A percentile compares a stretch with the other conserved stretches of the same genome.
Evolutionary conservation across 176 grass and related monocot genomes (phyloP).

Genomic region (Eremochloa ophiuroides): DNA sequence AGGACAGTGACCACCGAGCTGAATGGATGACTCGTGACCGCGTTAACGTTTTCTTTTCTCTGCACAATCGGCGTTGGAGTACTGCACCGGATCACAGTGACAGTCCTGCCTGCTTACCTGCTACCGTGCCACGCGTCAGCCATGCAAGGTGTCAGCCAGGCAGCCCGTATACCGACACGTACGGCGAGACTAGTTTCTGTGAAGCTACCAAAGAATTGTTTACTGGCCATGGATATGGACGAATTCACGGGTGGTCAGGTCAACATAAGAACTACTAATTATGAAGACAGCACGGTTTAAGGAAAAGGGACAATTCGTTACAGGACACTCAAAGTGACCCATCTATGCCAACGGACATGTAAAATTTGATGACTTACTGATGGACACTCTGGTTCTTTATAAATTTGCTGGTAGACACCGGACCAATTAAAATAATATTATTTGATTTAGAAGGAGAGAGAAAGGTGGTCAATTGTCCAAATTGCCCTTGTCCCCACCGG

Average conservation of each 20-base stretch:
- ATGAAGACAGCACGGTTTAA: not conserved
- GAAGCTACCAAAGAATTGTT: constrained; percentile 2
- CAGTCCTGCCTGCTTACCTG: constrained; percentile 10
- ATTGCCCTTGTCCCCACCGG: too few species aligned
- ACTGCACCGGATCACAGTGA: constrained; percentile 10
- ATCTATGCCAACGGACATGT: too few species aligned
- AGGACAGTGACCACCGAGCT: not conserved
- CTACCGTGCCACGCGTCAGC: constrained; percentile 30
- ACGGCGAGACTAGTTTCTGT: not conserved
- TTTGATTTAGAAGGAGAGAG: too few species aligned
- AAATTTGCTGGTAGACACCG: too few species aligned
- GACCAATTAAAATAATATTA: too few species aligned
- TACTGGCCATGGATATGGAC: constrained; percentile 6
- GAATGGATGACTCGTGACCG: not conserved
- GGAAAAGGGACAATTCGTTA: too few species aligned
- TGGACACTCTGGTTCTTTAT: too few species aligned
- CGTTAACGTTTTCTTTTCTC: not conserved
- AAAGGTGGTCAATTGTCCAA: too few species aligned
- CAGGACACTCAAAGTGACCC: too few species aligned
- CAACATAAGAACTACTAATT: not conserved
- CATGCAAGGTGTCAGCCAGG: constrained; percentile 38
- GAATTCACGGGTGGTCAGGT: not conserved
- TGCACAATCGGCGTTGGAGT: not conserved
- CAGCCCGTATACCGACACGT: not conserved
- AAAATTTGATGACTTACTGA: too few species aligned